Conservation (phyloP, 257 asterid species). For the Gentiana dahurica region DNA sequence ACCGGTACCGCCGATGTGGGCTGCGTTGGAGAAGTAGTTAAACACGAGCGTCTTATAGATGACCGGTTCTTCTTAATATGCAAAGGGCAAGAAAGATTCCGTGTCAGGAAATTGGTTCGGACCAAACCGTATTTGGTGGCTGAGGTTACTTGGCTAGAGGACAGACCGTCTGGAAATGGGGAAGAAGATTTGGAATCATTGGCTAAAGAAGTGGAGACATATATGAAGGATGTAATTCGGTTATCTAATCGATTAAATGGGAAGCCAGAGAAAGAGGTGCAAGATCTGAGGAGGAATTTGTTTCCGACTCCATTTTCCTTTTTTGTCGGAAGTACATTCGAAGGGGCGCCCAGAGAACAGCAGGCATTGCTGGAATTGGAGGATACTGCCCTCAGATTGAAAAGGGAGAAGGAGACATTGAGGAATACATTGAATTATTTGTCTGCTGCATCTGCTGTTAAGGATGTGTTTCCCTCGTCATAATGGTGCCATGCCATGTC, state of each 20-base stretch:
- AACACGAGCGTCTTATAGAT: conserved; percentile 89
- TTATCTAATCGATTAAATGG: conserved; percentile 79
- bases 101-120: conserved; percentile 61
- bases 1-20: conserved; percentile 87
- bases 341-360: conserved; percentile 95
- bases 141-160: conserved; percentile 92
- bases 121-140: conserved; percentile 88
- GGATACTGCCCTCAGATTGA: conserved; percentile 81
- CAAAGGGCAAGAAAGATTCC: conserved; percentile 93
- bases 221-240: conserved; percentile 86
- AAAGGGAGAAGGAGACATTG: conserved; percentile 92
- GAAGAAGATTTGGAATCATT: conserved; percentile 60
- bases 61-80: conserved; percentile 87
- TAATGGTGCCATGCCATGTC: conserved; percentile 5
- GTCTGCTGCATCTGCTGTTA: conserved; percentile 93
- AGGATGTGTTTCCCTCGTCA: conserved; percentile 88
- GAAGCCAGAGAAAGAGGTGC: conserved; percentile 73
- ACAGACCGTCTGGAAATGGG: conserved; percentile 61
- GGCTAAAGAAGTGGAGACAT: conserved; percentile 63
- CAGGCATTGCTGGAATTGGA: conserved; percentile 94
- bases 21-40: conserved; percentile 89
- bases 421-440: conserved; percentile 85
- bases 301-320: conserved; percentile 96
- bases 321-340: conserved; percentile 87
- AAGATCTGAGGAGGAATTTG: conserved; percentile 67